Base-by-base conservation (phyloP, 1,284 basidiomycete genomes). In the Boletus semigastroideus region DNA sequence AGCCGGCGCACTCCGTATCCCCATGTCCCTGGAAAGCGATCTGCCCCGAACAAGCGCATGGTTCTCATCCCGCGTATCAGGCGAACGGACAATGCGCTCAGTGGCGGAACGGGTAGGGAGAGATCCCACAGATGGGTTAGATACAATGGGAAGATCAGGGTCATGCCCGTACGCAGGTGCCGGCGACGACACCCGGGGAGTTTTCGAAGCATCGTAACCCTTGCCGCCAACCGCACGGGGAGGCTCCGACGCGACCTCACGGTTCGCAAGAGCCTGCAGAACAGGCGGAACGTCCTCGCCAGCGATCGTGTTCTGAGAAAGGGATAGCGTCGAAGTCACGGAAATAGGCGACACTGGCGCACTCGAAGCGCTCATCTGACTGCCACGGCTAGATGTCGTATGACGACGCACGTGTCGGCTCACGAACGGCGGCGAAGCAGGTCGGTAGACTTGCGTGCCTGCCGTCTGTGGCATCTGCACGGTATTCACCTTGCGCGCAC, bases 261-360 rank as follows among this genome's bases (percentile, higher is more conserved):
- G 48, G 39, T 53, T 47, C 12, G 52, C 42, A 41, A 54, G 51
- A 10, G 51, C 46, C 30, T 64, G 60, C 14, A 61, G 27, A 16
- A 44, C 46, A 19, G 43, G 14, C 4, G 58, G 53, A 42, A 49
- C 36, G 33, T 63, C 58, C 47, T 65, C 67, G 27, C 33, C 22
- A 20, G 45, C 48, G 31, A 58, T 45, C 31, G 51, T 46, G 25
- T 56, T 51, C 52, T 59, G 48, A 19, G 65, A 51, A 17, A 57
- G 42, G 7, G 62, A 62, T n/a, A 39, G 46, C 1, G 62, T 59
- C 14, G 65, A 70, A 33, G 64, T 44, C 2, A 53, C 53, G 13
- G 66, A 69, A 16, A 66, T 58, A 14, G 69, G 66, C 20, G 69
- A 67, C 22, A 67, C 64, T 0, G 69, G 69, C 22, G 69, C 69